These are phyloP conservation scores for Beauveria sp. DNA, from an alignment of 2,329 filamentous ascomycete genomes.

Conservation along the genomic window DNA sequence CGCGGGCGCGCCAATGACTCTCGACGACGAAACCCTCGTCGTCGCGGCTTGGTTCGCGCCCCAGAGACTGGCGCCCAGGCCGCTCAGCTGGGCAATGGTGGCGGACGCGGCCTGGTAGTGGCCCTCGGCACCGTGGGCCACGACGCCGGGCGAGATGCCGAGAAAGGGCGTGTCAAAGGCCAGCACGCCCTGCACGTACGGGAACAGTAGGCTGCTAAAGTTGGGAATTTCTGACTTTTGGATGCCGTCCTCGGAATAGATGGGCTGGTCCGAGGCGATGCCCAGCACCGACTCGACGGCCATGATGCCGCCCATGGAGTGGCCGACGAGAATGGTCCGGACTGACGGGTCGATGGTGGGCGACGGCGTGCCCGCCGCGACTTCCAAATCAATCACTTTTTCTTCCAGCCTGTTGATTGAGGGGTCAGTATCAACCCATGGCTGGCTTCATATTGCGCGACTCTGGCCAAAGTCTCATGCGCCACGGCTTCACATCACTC, in stretches of 20 bases:
- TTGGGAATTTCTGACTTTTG: constrained; percentile 26
- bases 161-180: constrained; percentile 93
- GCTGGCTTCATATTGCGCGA: too few relatives aligned
- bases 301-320: constrained; percentile 91
- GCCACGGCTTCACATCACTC: constrained; percentile 14
- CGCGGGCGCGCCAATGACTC: constrained; percentile 6
- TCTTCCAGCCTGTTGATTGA: constrained; percentile 62
- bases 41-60: constrained; percentile 36
- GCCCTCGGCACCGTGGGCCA: constrained; percentile 79
- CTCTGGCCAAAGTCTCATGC: too few relatives aligned
- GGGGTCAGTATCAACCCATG: too few relatives aligned
- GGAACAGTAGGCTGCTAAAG: constrained; percentile 73
- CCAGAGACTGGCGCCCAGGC: constrained; percentile 62
- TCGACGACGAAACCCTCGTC: constrained; percentile 12
- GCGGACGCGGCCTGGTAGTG: constrained; percentile 70
- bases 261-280: constrained; percentile 49
- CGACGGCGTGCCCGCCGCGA: constrained; percentile 68
- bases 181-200: constrained; percentile 81
- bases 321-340: constrained; percentile 74
- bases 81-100: constrained; percentile 58
- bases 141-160: constrained; percentile 70
- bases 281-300: constrained; percentile 80
- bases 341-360: constrained; percentile 84
- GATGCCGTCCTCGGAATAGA: constrained; percentile 39
- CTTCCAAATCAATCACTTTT: constrained; percentile 90